A percentile compares a stretch with the other conserved stretches of the same genome.
Conservation (phyloP, 2,329 filamentous ascomycete genomes). For the Fusarium sp. region DNA sequence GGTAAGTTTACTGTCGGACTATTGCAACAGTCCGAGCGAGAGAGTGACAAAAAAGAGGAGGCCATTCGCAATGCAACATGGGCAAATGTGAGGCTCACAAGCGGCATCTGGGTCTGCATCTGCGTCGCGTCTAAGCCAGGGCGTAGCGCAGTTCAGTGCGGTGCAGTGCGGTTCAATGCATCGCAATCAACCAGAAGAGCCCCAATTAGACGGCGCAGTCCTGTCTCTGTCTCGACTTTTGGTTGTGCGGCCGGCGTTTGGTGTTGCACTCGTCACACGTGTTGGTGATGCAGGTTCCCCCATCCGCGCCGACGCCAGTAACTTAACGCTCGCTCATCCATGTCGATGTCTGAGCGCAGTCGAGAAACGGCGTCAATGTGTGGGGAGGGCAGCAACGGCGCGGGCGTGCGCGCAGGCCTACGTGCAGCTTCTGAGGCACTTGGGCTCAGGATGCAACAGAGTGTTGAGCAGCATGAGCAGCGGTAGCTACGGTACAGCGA, state of each 20-base stretch:
- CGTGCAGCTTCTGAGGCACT: conserved; percentile 7
- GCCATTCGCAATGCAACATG: conserved; percentile 2
- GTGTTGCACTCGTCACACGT: conserved; percentile 19
- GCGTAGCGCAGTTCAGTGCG: background rate
- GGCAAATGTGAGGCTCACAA: conserved; percentile 1
- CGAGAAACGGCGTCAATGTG: conserved; percentile 3
- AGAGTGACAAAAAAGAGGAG: background rate
- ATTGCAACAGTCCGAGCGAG: conserved; percentile 20
- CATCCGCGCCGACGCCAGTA: conserved; percentile 7
- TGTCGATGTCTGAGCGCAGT: conserved; percentile 1
- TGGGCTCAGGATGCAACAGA: background rate
- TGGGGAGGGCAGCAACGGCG: conserved; percentile 9
- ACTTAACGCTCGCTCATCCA: background rate
- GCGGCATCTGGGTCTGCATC: background rate
- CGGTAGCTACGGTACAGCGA: background rate
- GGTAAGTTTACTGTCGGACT: conserved; percentile 10
- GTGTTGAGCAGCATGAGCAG: background rate
- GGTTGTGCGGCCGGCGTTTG: conserved; percentile 10
- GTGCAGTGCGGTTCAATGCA: background rate
- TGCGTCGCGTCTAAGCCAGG: background rate
- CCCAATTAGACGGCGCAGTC: conserved; percentile 3
- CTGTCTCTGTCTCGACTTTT: background rate
- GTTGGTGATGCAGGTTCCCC: conserved; percentile 11
- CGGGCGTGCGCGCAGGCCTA: conserved; percentile 8
- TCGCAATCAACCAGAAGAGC: background rate